These are phyloP conservation scores for Taphrina communis DNA, from an alignment of 1,139 yeast species.

Conservation along the genomic window DNA sequence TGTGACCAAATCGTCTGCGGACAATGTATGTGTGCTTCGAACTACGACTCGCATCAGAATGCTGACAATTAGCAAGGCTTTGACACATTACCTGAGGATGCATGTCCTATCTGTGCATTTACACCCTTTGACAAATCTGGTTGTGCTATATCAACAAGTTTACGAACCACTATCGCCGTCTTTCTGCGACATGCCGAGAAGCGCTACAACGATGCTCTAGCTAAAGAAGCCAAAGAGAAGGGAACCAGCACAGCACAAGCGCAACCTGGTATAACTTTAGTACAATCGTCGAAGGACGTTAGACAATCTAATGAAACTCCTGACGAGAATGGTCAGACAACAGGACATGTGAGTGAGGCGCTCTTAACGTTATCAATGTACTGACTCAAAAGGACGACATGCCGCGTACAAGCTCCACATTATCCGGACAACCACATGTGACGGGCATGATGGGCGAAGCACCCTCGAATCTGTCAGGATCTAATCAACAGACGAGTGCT, in stretches of 20 bases:
- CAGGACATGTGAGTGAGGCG: neutral
- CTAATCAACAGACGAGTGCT: neutral
- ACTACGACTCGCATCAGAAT: neutral
- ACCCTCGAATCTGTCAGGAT: neutral
- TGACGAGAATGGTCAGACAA: too few relatives aligned
- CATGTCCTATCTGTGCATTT: constrained; percentile 37
- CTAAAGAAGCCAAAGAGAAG: constrained; percentile 28
- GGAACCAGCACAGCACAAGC: constrained; percentile 6
- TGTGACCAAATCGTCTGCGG: constrained; percentile 37
- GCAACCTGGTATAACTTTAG: neutral
- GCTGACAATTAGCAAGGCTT: constrained; percentile 21
- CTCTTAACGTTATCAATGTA: neutral
- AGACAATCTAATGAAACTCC: too few relatives aligned
- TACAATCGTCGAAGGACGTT: neutral
- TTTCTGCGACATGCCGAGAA: constrained; percentile 41
- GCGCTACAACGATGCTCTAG: constrained; percentile 35
- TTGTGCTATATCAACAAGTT: constrained; percentile 20
- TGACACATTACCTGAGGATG: constrained; percentile 8
- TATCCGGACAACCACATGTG: neutral
- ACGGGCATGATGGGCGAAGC: neutral
- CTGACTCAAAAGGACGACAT: too few relatives aligned
- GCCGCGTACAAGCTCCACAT: neutral
- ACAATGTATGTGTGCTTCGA: constrained; percentile 14
- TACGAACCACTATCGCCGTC: constrained; percentile 38
- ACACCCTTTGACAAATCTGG: constrained; percentile 24